A percentile compares a stretch with the other conserved stretches of the same genome.
Evolutionary conservation across 768 basidiomycete species (phyloP).

Genomic region (Pleurotus giganteus): DNA sequence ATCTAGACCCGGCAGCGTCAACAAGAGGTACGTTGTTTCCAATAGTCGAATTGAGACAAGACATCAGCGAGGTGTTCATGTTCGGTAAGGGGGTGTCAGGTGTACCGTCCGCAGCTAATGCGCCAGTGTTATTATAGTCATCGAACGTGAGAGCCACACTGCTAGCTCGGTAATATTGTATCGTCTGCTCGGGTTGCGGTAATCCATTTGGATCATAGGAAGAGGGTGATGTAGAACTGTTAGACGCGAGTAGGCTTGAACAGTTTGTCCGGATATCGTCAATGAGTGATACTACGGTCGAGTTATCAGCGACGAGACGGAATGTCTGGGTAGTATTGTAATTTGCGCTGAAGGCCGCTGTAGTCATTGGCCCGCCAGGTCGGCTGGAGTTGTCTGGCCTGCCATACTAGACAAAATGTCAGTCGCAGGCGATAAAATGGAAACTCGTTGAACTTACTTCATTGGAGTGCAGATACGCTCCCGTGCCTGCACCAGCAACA

Average conservation of each 20-base stretch:
- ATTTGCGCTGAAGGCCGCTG: slow-evolving; percentile 42
- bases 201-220: neutral
- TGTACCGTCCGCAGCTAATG: slow-evolving; percentile 36
- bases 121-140: slow-evolving; percentile 65
- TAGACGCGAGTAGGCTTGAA: slow-evolving; percentile 29
- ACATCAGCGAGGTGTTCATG: slow-evolving; percentile 47
- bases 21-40: slow-evolving; percentile 57
- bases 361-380: slow-evolving; percentile 46
- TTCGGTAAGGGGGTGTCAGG: slow-evolving; percentile 51
- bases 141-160: slow-evolving; percentile 61
- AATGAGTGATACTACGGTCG: slow-evolving; percentile 43
- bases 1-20: slow-evolving; percentile 25
- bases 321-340: slow-evolving; percentile 37
- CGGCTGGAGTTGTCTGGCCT: slow-evolving; percentile 40
- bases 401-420: slow-evolving; percentile 45
- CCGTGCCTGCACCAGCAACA: slow-evolving; percentile 17
- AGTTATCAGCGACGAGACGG: slow-evolving; percentile 46
- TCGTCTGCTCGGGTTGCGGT: slow-evolving; percentile 49
- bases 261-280: slow-evolving; percentile 41
- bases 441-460: slow-evolving; percentile 37
- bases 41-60: slow-evolving; percentile 64
- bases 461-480: slow-evolving; percentile 21
- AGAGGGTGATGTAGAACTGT: slow-evolving; percentile 29
- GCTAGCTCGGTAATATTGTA: slow-evolving; percentile 72
- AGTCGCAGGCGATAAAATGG: neutral